Evolutionary conservation across 805 yeast genomes (phyloP), one percentile per base, ranked within the genome.

Genomic region (Saccharomycopsis babjevae): DNA sequence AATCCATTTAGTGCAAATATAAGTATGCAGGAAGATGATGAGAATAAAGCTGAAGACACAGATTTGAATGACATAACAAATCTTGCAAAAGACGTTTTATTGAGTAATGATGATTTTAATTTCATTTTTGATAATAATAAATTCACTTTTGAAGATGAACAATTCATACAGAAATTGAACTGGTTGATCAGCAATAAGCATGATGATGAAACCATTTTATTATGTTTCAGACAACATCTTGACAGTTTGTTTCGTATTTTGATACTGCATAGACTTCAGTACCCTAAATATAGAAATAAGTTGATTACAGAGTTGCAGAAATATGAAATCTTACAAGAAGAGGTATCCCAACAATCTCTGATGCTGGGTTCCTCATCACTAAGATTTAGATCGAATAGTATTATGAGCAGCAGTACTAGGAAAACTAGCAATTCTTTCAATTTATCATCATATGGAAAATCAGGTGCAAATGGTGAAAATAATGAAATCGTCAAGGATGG

Each of bases 141-240:
- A 1, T 76, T 77, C 39, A 74, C 77, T 5, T 68, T 74, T 5
- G 80, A 77, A 66, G 81, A 77, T 67, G 79, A 80, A 2, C 71
- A 72, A 60, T 77, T 77, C 62, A 68, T 78, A 57, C 73, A 79
- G 32, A 75, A 73, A 60, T 67, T 77, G 39, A 79, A 76, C 62
- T 67, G 75, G 39, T 73, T 78, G 18, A 68, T 78, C n/a, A 75
- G 72, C 66, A 75, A 71, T 60, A 77, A 77, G 64, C 77, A 77
- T 63, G 81, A 78, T 64, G 81, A 77, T 61, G 74, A 79, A 54
- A 78, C 81, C 1, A 70, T 77, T 34, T 79, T 77, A 66, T 68
- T 77, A 25, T 76, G 77, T 7, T 73, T 77, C 66, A 65, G 81
- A 58, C 71, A 80, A 64, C 81, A 77, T 63, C 72, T 77, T 40